phyloP scores from a whole-genome alignment of 371 early-diverging fungal species.

The Batrachochytrium dendrobatidis region DNA sequence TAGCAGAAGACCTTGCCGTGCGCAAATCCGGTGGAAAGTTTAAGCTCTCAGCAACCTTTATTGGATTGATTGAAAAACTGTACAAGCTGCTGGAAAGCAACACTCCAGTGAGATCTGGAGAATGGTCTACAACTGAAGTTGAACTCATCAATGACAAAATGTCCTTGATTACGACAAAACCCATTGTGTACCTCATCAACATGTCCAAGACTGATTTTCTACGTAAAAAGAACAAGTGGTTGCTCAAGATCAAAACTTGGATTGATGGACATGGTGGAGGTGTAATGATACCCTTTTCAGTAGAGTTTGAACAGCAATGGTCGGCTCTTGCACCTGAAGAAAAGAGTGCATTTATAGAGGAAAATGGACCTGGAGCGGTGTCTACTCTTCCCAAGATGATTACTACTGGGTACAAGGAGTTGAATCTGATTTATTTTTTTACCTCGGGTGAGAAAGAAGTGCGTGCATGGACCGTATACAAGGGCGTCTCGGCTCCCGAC shows the following conservation, averaged over 20 bases:
- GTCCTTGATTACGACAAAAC: slow-evolving; percentile 92
- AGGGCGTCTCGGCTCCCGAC: slow-evolving; percentile 84
- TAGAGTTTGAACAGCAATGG: slow-evolving; percentile 59
- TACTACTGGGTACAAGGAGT: slow-evolving; percentile 73
- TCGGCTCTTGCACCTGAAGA: slow-evolving; percentile 43
- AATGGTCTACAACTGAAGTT: slow-evolving; percentile 86
- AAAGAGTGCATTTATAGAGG: slow-evolving; percentile 54
- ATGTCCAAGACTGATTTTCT: slow-evolving; percentile 83
- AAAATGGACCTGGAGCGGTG: too few relatives aligned
- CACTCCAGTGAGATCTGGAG: slow-evolving; percentile 84
- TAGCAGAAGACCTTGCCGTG: slow-evolving; percentile 73
- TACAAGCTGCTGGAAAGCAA: slow-evolving; percentile 65
- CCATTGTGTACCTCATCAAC: slow-evolving; percentile 95
- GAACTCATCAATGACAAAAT: slow-evolving; percentile 81
- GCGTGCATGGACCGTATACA: slow-evolving; percentile 90
- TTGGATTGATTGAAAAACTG: slow-evolving; percentile 41
- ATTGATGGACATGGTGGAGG: slow-evolving; percentile 76
- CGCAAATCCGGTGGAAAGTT: slow-evolving; percentile 70
- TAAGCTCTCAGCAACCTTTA: slow-evolving; percentile 28
- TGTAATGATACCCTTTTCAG: slow-evolving; percentile 86
- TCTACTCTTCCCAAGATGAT: not conserved
- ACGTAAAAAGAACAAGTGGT: slow-evolving; percentile 89
- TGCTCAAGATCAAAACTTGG: slow-evolving; percentile 85
- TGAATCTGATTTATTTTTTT: slow-evolving; percentile 93
- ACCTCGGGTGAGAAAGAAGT: slow-evolving; percentile 95